Evolutionary conservation across 164 flowering plant genomes (phyloP), one percentile per base, ranked within the genome.

Genomic region (Kingdonia uniflora): DNA sequence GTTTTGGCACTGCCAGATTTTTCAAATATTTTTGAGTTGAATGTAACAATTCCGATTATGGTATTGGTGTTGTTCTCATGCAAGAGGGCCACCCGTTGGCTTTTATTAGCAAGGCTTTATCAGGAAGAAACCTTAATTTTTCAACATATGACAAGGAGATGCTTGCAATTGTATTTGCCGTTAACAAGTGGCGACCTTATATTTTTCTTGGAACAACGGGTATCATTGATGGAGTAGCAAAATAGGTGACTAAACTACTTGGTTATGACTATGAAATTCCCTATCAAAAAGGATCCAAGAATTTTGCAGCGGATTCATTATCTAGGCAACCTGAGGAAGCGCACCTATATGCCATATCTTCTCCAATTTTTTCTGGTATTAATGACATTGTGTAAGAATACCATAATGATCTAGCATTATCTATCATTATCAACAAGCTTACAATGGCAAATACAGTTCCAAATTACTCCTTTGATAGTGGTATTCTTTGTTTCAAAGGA

Each of bases 1-100:
- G 39, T 50, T 14, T 39, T 53, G 20, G 26, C 45, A 2, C 24
- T 53, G 6, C 45, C 56, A 1, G 24, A 53, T 22, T 53, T 53
- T 39, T 15, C 14, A 37, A 52, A 11, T 4, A 14, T 1, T 38
- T 53, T 21, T 17, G 19, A 17, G 11, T 53, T 6, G 44, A 38
- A 4, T 33, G 42, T 35, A 22, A 52, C 8, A 13, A 41, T 17
- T 38, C 25, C 1, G 42, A 22, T 19, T 0, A 1, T 53, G 56
- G 45, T 1, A 0, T 53, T 10, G 45, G 56, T 2, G 56, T n/a
- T 1, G 19, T 53, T 2, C 17, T 53, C 1, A 26, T 16, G 10
- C 45, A 53, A 53, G 13, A 11, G 3, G 24, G 42, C 0, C 42
- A 19, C 2, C 55, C 55, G 2, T 11, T 52, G 0, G 55, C 25